Base-by-base conservation (phyloP, 306 rosid genomes). In the Heteromeles arbutifolia region DNA sequence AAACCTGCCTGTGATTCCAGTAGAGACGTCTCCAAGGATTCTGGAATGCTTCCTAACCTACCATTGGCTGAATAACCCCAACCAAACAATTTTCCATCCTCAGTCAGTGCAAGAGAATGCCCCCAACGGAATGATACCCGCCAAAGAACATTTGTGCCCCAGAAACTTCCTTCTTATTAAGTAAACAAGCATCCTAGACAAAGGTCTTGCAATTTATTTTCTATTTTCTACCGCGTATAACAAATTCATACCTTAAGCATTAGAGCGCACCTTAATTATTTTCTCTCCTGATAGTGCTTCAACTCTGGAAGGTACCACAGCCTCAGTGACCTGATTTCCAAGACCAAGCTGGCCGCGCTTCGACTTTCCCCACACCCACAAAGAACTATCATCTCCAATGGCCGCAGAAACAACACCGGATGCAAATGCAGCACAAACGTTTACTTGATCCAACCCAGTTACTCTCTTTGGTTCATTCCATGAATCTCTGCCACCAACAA, bases 71-170 rank as follows among this genome's bases (percentile, higher is more conserved):
- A 90, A 84, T 95, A 95, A 29, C 98, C 97, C 98, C 98, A 95
- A 8, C 92, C 97, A 81, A 87, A 95, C 74, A 95, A 77, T 75
- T 89, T 95, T 22, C 98, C 98, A 74, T 92, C 93, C 81, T 80
- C 82, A 17, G 91, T 95, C 25, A 31, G 80, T 21, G 97, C 97
- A 77, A 92, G 93, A 53, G 95, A 94, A 68, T 95, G 97, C 61
- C 98, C 98, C 97, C 98, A 95, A 73, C 98, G 97, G 77, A 92
- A 92, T 41, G 97, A 80, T 25, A 90, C 91, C 98, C 91, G 77
- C 53, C 78, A 85, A 84, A 77, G 54, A 81, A 76, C 68, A 75
- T 41, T 52, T 50, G 77, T 68, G 21, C 53, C 45, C 67, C 56
- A 61, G 45, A 59, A 81, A 66, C 65, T 77, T 44, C 58, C 77